Evolutionary conservation across 495 filamentous ascomycete species (phyloP), one percentile per base, ranked within the genome.

Genomic region (Trichoderma gamsii): DNA sequence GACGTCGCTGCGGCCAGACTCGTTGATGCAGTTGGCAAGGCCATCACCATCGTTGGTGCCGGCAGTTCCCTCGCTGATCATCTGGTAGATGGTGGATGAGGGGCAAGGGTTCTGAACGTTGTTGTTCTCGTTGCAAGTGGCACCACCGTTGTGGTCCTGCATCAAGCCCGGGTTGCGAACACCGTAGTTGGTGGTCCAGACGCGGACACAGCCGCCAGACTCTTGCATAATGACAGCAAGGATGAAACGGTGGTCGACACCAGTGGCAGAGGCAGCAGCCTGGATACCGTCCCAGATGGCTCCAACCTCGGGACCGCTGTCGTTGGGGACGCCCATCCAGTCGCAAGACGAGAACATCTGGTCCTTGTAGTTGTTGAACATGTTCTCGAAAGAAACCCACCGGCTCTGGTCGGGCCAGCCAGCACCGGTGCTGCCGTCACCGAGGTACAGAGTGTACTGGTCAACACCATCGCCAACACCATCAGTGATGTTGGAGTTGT

Each of bases 211-310:
- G 68, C 86, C 86, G 66, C 80, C 80, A 75, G 77, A 81, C 70
- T 88, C 85, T 74, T 88, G 86, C 78, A 88, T 82, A 51, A 87
- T 71, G 66, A 85, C 76, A 65, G 73, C 74, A 27, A 80, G 72
- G 69, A 82, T 76, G 70, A 76, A 79, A 49, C 76, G 75, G 29
- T 65, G 63, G 68, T 86, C 82, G 23, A 87, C 72, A 21, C 77
- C 74, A 27, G 80, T 76, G 4, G 70, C 71, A 1, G 41, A 27
- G 15, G 83, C 74, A 18, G 85, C 76, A 15, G 69, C 64, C 32
- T 77, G 41, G 68, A 85, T 85, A 41, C 73, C 75, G 56, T 70
- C 68, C 38, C 77, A 74, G 44, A 87, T 76, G 41, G 74, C 43
- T 18, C 63, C 67, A 32, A 79, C 80, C 71, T 87, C 84, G 2